These are phyloP conservation scores for Sicyos edulis DNA, from an alignment of 306 rosid species.

Conservation along the genomic window DNA sequence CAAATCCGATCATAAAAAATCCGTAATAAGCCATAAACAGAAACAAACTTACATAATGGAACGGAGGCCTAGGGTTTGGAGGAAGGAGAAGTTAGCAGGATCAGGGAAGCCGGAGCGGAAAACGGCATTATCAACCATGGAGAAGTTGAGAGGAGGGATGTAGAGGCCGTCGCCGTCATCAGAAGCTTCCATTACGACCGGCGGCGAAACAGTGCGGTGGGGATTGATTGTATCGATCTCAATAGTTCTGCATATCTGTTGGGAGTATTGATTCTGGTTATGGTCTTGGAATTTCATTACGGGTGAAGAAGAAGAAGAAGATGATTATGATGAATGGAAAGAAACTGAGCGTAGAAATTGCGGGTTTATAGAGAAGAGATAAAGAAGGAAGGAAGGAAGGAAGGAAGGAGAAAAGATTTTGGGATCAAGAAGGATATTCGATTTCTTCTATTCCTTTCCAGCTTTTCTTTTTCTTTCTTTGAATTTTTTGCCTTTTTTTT, in stretches of 20 bases:
- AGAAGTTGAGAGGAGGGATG: conserved; percentile 78
- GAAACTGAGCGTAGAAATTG: neutral
- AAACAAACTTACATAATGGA: conserved; percentile 59
- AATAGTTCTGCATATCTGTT: conserved; percentile 50
- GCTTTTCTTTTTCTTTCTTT: too few relatives aligned
- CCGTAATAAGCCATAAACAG: neutral
- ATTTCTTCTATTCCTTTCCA: too few relatives aligned
- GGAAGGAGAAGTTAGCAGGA: conserved; percentile 77
- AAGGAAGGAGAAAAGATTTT: neutral
- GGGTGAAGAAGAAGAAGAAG: too few relatives aligned
- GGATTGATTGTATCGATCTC: conserved; percentile 27
- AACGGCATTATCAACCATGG: conserved; percentile 92
- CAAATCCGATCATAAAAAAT: neutral
- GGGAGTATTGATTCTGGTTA: neutral
- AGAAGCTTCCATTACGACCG: neutral
- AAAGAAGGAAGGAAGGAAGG: neutral
- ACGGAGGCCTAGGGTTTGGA: conserved; percentile 77
- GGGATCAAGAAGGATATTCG: neutral
- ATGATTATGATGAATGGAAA: neutral
- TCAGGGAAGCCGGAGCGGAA: conserved; percentile 93
- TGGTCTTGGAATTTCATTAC: conserved; percentile 50
- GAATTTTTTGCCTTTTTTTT: too few relatives aligned
- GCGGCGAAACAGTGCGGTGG: conserved; percentile 1
- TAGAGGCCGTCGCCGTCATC: conserved; percentile 43
- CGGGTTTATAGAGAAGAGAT: conserved; percentile 7